Base-by-base conservation (phyloP, 108 stramenopile species). In the Mediolabrus comicus region DNA sequence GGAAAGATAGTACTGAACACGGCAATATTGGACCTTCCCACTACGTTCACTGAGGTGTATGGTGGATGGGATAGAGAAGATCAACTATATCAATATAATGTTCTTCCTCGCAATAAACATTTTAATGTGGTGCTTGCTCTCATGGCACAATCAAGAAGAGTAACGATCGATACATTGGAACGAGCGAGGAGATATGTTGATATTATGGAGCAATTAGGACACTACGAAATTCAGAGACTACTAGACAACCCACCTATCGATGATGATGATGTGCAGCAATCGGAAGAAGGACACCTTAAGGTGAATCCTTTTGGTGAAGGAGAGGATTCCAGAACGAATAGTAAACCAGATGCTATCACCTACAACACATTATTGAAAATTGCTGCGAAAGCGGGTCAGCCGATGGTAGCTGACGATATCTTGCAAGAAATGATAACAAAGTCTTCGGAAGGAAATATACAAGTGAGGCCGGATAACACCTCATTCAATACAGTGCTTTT, bases 291-390 rank as follows among this genome's bases (percentile, higher is more conserved):
- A 29, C 55, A 41, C 39, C n/a, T 43, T 43, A 17, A 43, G 13
- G 2, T 33, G 14, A 19, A 56, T 56, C n/a, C 39, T 14, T 41
- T 41, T 14, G 12, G 12, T 11, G 39, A 41, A 14, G 28, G 26
- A 59, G n/a, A n/a, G n/a, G n/a, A 17, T 34, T 59, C 72, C 14
- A 9, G 16, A 43, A 34, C 58, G 16, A 64, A 27, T 38, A 67
- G 69, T 31, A 61, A 59, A 36, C 82, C 82, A 22, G 77, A 83
- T 53, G 65, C 35, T 1, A 32, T 77, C 38, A 83, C 82, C 22
- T 83, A 74, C 62, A 83, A 83, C 39, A 62, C 75, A 8, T 31
- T 82, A 1, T 51, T 80, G n/a, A 80, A 53, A 19, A 75, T 80
- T 60, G 74, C 74, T 43, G 56, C 69, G 12, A 69, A 41, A 36